Conservation (phyloP, 352 stramenopile species). For the Phytophthora foliorum region DNA sequence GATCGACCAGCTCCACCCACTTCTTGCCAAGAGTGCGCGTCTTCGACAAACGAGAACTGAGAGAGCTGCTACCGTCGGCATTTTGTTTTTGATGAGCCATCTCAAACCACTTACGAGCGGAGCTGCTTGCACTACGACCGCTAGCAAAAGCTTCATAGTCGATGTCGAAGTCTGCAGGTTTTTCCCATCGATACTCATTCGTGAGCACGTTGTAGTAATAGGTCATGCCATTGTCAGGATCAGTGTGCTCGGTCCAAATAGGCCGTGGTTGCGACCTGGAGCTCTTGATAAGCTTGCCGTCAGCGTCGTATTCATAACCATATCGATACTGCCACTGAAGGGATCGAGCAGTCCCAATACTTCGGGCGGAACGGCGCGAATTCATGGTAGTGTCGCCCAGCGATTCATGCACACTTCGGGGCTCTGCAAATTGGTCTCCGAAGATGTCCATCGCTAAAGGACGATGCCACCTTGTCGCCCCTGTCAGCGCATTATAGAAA, state of each 20-base stretch:
- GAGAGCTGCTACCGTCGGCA: constrained; percentile 23
- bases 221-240: constrained; percentile 50
- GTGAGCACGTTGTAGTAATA: constrained; percentile 85
- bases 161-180: constrained; percentile 67
- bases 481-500: constrained; percentile 88
- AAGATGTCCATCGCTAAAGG: constrained; percentile 87
- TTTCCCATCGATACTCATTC: constrained; percentile 84
- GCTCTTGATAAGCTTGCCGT: constrained; percentile 46
- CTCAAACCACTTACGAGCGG: constrained; percentile 77
- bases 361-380: constrained; percentile 34
- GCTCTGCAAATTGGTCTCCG: constrained; percentile 57
- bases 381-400: constrained; percentile 28
- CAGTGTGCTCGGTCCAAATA: constrained; percentile 74
- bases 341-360: constrained; percentile 43
- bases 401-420: constrained; percentile 56
- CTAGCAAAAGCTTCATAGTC: constrained; percentile 60
- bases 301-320: constrained; percentile 67
- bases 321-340: constrained; percentile 84
- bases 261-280: constrained; percentile 43
- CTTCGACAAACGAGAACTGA: constrained; percentile 50
- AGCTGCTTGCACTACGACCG: constrained; percentile 44
- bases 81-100: constrained; percentile 35
- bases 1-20: constrained; percentile 89
- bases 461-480: constrained; percentile 66
- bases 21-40: constrained; percentile 65